Evolutionary conservation across 2,329 filamentous ascomycete species (phyloP).

Genomic region (Fonsecaea monophora): DNA sequence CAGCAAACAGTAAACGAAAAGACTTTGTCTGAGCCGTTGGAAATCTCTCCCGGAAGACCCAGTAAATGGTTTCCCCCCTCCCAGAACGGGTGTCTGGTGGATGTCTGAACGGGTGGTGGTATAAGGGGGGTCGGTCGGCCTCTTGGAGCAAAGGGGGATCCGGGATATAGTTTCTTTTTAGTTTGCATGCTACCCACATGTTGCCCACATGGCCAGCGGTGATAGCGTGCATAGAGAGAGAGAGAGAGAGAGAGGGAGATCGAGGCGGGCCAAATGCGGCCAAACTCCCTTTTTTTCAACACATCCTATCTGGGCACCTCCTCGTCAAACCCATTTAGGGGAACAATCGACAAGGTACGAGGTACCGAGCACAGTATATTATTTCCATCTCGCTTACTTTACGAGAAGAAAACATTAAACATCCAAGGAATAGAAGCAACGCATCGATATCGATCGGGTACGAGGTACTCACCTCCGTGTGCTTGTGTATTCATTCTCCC

Average conservation of each 20-base stretch:
- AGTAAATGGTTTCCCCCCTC: neutral
- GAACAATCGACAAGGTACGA: neutral
- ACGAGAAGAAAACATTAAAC: no score
- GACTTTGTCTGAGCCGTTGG: neutral
- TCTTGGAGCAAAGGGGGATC: neutral
- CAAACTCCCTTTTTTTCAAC: no score
- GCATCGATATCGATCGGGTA: no score
- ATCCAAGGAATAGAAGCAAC: no score
- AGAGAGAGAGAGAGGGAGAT: neutral
- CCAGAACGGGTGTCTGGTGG: neutral
- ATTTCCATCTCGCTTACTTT: no score
- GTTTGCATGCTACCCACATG: constrained; percentile 2
- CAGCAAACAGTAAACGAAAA: neutral
- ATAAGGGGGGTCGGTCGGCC: neutral
- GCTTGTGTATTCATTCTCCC: no score
- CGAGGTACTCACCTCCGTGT: no score
- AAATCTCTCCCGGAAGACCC: neutral
- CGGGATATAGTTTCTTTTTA: neutral
- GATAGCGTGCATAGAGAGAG: neutral
- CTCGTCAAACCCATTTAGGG: neutral
- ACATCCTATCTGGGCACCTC: no score
- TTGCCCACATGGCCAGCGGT: neutral
- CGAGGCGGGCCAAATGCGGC: neutral
- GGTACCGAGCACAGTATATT: no score
- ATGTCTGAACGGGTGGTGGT: neutral